Evolutionary conservation across 139 green algal species (phyloP), one percentile per base, ranked within the genome.

Genomic region (Chlorella sp.): DNA sequence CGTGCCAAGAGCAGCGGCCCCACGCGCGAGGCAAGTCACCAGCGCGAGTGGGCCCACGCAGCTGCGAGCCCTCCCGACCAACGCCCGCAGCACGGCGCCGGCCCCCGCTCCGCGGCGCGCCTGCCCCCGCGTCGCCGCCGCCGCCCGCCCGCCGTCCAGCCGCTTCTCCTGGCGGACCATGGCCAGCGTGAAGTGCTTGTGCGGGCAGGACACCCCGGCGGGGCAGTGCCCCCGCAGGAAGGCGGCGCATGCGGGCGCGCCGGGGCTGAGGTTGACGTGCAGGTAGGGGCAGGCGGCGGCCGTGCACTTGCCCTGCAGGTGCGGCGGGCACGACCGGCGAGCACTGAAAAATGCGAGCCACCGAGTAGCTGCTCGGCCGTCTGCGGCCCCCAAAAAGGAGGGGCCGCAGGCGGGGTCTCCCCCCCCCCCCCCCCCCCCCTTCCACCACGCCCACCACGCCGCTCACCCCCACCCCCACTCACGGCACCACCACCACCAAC

Each of bases 141-240:
- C 36, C n/a, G 42, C 21, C 17, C 17, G 48, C 48, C 17, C 56
- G 23, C 33, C 23, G 46, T 60, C 46, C 67, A 82, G 33, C 29
- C 40, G 48, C 48, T 55, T 51, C 50, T 76, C 63, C 55, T 82
- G 77, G 35, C 77, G 76, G 31, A 90, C 65, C 87, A 88, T 89
- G 23, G 59, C 72, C 35, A 75, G 58, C 8, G 84, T 92, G 15
- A 89, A 56, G 73, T 94, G 89, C 71, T 89, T 88, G 48, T 86
- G 74, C 2, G 73, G 66, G 83, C 89, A 94, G 23, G 58, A 42
- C 1, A 67, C 38, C 6, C 89, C 89, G 25, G 76, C 67, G 27
- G 89, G 81, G 72, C 89, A 94, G 69, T 89, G 77, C 51, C 89
- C 88, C 5, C 60, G 35, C 59, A 90, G 77, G 81, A 93, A 94